A percentile compares a stretch with the other conserved stretches of the same genome.
phyloP scores from a whole-genome alignment of 805 yeast species.

The Blastobotrys chiropterorum region DNA sequence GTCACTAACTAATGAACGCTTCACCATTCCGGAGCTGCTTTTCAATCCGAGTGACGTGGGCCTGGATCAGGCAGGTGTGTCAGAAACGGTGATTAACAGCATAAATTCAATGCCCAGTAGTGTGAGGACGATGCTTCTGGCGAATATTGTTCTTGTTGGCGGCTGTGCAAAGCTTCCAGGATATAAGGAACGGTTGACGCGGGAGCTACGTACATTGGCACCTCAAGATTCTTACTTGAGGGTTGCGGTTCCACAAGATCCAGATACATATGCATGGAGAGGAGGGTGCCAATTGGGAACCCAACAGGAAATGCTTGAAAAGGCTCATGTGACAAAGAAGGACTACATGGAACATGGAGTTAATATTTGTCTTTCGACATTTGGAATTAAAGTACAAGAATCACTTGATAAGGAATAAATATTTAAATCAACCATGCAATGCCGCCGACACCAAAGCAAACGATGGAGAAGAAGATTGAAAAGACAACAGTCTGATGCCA shows the following conservation, averaged over 20 bases:
- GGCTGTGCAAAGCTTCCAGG: slow-evolving; percentile 74
- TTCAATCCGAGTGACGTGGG: slow-evolving; percentile 83
- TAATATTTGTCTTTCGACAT: slow-evolving; percentile 46
- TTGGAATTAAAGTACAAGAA: slow-evolving; percentile 19
- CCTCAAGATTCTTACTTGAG: slow-evolving; percentile 30
- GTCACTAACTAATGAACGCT: slow-evolving; percentile 73
- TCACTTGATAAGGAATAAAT: slow-evolving; percentile 1
- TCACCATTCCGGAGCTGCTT: slow-evolving; percentile 77
- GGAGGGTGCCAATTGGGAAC: slow-evolving; percentile 46
- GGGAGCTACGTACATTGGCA: slow-evolving; percentile 30
- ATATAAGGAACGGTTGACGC: slow-evolving; percentile 49
- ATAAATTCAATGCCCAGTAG: slow-evolving; percentile 67
- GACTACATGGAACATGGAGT: slow-evolving; percentile 87
- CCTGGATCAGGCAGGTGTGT: slow-evolving; percentile 71
- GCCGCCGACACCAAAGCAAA: slow-evolving; percentile 41
- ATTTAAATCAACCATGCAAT: slow-evolving; percentile 29
- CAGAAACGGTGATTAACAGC: slow-evolving; percentile 62
- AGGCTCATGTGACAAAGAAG: slow-evolving; percentile 59
- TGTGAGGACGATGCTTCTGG: slow-evolving; percentile 59
- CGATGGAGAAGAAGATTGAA: slow-evolving; percentile 35
- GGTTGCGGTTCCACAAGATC: slow-evolving; percentile 29
- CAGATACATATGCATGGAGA: slow-evolving; percentile 49
- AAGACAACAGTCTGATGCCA: slow-evolving; percentile 42
- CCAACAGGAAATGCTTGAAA: slow-evolving; percentile 33
- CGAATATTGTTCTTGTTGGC: slow-evolving; percentile 77